Conservation (phyloP, 2,329 filamentous ascomycete genomes). For the Diaporthe batatas region DNA sequence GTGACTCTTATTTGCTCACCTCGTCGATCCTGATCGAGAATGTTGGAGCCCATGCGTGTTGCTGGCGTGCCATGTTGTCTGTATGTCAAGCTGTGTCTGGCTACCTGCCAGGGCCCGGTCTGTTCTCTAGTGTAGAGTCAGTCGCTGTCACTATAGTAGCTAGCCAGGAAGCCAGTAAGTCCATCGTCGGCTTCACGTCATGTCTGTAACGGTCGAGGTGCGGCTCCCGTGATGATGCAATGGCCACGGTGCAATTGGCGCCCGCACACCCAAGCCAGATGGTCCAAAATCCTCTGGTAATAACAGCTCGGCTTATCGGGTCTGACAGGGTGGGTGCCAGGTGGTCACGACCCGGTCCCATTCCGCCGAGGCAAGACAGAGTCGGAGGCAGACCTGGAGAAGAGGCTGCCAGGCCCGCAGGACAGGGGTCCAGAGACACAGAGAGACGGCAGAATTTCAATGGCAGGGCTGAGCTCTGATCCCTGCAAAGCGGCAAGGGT, state of each 20-base stretch:
- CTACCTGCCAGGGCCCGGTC: too few relatives aligned
- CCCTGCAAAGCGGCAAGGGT: slow-evolving; percentile 29
- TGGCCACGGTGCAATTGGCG: slow-evolving; percentile 21
- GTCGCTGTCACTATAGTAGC: too few relatives aligned
- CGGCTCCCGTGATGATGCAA: slow-evolving; percentile 10
- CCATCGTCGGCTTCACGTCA: not conserved
- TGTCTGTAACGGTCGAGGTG: slow-evolving; percentile 12
- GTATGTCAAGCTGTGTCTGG: too few relatives aligned
- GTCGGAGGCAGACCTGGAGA: not conserved
- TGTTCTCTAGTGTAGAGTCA: not conserved
- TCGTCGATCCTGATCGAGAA: slow-evolving; percentile 5
- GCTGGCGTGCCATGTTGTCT: not conserved
- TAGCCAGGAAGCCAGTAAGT: too few relatives aligned
- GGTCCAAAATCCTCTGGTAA: not conserved
- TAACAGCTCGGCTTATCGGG: slow-evolving; percentile 11
- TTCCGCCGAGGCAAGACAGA: slow-evolving; percentile 9
- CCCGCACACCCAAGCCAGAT: not conserved
- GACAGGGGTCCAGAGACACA: slow-evolving; percentile 9
- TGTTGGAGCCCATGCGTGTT: slow-evolving; percentile 1
- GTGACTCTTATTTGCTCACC: not conserved
- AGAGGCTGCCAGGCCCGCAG: slow-evolving; percentile 21
- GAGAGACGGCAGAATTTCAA: slow-evolving; percentile 13
- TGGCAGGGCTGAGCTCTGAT: slow-evolving; percentile 34
- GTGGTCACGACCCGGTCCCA: slow-evolving; percentile 12
- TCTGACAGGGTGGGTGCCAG: not conserved